These are phyloP conservation scores for Cyclocybe cylindracea DNA, from an alignment of 768 basidiomycete genomes.

Conservation along the genomic window DNA sequence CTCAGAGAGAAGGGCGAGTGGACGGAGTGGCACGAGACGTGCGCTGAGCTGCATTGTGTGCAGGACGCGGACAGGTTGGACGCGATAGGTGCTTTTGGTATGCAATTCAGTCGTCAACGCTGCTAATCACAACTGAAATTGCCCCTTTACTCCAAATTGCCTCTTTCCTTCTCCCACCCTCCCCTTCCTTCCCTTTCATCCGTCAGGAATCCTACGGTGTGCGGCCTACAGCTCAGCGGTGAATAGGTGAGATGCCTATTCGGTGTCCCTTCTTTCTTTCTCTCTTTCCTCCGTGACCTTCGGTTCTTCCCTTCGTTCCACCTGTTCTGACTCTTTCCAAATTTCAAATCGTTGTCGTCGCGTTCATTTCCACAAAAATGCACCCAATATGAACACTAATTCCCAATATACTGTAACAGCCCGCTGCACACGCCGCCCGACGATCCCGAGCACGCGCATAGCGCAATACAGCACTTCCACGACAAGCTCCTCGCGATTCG, in stretches of 20 bases:
- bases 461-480: slow-evolving; percentile 81
- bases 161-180: slow-evolving; percentile 8
- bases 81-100: slow-evolving; percentile 82
- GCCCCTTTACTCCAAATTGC: slow-evolving; percentile 9
- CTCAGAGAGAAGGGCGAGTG: slow-evolving; percentile 55
- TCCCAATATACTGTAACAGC: slow-evolving; percentile 20
- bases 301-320: slow-evolving; percentile 5
- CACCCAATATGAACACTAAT: too few relatives aligned
- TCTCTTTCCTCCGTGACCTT: background rate
- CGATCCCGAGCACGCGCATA: slow-evolving; percentile 42
- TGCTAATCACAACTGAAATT: slow-evolving; percentile 6
- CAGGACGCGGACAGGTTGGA: slow-evolving; percentile 82
- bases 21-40: slow-evolving; percentile 68
- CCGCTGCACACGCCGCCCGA: slow-evolving; percentile 48
- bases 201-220: slow-evolving; percentile 62
- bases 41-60: slow-evolving; percentile 77
- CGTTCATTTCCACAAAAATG: slow-evolving; percentile 5
- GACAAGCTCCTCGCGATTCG: slow-evolving; percentile 82
- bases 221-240: slow-evolving; percentile 61
- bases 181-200: slow-evolving; percentile 1
- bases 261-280: slow-evolving; percentile 6
- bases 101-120: slow-evolving; percentile 16
- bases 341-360: slow-evolving; percentile 7
- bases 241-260: slow-evolving; percentile 40
- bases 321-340: background rate